Evolutionary conservation across 2,329 filamentous ascomycete genomes (phyloP), one percentile per base, ranked within the genome.

Genomic region (Bisporella sp.): DNA sequence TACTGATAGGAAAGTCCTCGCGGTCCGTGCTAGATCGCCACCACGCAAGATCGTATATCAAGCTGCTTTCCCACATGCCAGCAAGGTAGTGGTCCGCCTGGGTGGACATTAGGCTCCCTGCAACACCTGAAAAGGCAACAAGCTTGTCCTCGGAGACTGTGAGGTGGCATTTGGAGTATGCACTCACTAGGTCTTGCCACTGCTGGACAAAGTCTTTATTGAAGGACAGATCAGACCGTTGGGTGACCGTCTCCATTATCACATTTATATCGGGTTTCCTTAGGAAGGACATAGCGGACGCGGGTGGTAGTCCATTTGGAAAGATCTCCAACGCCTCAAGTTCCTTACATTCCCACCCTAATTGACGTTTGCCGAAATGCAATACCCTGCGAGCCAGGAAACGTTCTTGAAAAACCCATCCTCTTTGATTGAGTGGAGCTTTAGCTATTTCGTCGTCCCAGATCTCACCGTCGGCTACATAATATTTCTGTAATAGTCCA

Each of bases 371-470:
- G 35, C 37, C 35, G 29, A 48, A 48, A 33, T 51, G 44, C n/a
- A 51, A 31, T 6, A 47, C 37, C 32, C 49, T 33, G 29, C n/a
- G 35, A 35, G 49, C 44, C 30, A 51, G 43, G n/a, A 43, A 21
- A 7, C 49, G 44, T 45, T 51, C 49, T 30, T 51, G 49, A 37
- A 30, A 51, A 41, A 42, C 49, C 49, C 49, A 51, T 30, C 41
- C 48, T 32, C 46, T 11, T 11, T 21, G 41, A 21, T n/a, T 11
- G 21, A 42, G 41, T 11, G 41, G 41, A 42, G 11, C 21, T 8
- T 21, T 42, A 8, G 12, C 41, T 8, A 42, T 29, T 42, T 42
- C 41, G 13, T 42, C 41, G 2, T 42, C 41, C 41, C 41, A 42
- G 11, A 42, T 9, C 12, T 42, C 41, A 29, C 41, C 41, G 28